phyloP scores from a whole-genome alignment of 805 yeast species.

The Metschnikowia gelsemii region DNA sequence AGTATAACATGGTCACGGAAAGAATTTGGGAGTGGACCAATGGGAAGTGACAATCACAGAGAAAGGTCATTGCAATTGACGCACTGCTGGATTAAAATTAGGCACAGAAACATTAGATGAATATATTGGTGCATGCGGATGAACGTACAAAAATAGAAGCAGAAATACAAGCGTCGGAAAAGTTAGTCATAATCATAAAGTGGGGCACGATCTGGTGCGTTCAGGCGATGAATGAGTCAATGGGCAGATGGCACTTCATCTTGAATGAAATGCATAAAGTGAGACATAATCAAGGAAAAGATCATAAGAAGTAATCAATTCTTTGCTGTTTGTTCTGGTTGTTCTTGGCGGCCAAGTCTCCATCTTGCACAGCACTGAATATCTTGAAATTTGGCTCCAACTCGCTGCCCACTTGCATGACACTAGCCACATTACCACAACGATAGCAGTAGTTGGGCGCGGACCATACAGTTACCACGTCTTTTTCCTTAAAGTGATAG shows the following conservation, averaged over 20 bases:
- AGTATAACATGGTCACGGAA: too few relatives aligned
- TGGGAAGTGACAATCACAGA: too few relatives aligned
- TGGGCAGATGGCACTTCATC: too few relatives aligned
- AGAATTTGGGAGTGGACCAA: too few relatives aligned
- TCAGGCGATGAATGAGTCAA: too few relatives aligned
- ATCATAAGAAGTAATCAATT: conserved; percentile 44
- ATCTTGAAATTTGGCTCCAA: conserved; percentile 88
- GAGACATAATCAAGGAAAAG: neutral
- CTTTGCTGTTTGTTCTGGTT: conserved; percentile 43
- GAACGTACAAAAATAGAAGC: conserved; percentile 2
- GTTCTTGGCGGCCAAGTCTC: conserved; percentile 44
- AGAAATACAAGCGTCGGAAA: conserved; percentile 3
- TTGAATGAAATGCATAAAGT: too few relatives aligned
- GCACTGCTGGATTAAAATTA: too few relatives aligned
- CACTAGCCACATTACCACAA: conserved; percentile 98
- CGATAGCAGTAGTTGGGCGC: conserved; percentile 97
- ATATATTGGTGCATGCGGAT: neutral
- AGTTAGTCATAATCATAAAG: conserved; percentile 6
- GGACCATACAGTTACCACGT: conserved; percentile 97
- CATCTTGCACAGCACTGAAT: conserved; percentile 94
- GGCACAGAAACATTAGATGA: too few relatives aligned
- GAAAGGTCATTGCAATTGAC: too few relatives aligned
- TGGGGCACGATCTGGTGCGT: neutral
- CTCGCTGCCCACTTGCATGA: conserved; percentile 90
- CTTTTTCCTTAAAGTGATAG: conserved; percentile 93